Conservation (phyloP, 345 rosid genomes). For the Rubroshorea leprosula region DNA sequence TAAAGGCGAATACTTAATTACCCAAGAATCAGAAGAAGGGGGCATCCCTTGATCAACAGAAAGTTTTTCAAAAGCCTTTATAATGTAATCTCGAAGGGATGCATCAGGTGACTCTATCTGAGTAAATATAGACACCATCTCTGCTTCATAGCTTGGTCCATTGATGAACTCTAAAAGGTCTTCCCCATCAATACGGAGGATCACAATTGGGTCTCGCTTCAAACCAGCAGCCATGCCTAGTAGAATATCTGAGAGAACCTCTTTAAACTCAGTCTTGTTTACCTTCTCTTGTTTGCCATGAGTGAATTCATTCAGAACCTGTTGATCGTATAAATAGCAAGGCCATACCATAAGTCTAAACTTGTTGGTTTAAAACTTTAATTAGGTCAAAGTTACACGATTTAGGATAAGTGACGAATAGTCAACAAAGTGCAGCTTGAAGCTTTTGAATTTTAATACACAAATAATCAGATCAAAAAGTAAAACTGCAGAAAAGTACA, state of each 20-base stretch:
- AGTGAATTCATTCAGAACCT: constrained; percentile 89
- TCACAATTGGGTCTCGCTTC: constrained; percentile 90
- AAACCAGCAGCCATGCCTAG: constrained; percentile 96
- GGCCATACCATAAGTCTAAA: background rate
- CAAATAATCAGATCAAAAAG: background rate
- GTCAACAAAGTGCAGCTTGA: background rate
- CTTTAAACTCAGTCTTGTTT: constrained; percentile 78
- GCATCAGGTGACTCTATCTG: constrained; percentile 35
- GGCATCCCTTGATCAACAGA: constrained; percentile 95
- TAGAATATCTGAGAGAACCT: constrained; percentile 79
- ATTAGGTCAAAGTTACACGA: background rate
- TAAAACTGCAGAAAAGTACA: too few species aligned
- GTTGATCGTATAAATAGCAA: background rate
- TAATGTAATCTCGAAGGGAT: constrained; percentile 41
- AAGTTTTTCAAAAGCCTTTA: constrained; percentile 59
- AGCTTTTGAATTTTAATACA: background rate
- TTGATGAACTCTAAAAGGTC: constrained; percentile 79
- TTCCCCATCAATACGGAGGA: constrained; percentile 94
- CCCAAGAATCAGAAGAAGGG: constrained; percentile 89
- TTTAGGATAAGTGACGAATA: too few species aligned
- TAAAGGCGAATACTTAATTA: too few species aligned
- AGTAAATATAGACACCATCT: constrained; percentile 53
- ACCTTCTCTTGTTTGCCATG: constrained; percentile 76
- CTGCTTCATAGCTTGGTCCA: constrained; percentile 60
- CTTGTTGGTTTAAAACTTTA: background rate